These are phyloP conservation scores for Corchorus capsularis DNA, from an alignment of 345 rosid species.

Conservation along the genomic window DNA sequence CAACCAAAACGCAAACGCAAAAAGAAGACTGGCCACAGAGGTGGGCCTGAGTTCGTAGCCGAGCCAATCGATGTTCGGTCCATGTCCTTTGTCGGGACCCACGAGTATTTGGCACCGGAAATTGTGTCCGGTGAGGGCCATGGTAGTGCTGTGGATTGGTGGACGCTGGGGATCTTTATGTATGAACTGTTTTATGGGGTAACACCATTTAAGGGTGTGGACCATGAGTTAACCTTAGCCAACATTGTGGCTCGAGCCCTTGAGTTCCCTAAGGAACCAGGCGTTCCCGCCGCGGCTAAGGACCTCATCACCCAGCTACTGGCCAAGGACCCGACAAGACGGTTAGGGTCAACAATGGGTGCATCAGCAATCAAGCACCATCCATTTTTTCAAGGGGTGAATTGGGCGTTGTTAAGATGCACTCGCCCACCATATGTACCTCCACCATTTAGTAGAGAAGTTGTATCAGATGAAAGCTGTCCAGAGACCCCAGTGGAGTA, in stretches of 20 bases:
- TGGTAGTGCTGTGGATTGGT: slow-evolving; percentile 90
- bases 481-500: slow-evolving; percentile 75
- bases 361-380: slow-evolving; percentile 86
- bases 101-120: slow-evolving; percentile 91
- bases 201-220: slow-evolving; percentile 81
- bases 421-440: slow-evolving; percentile 79
- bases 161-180: slow-evolving; percentile 89
- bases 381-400: slow-evolving; percentile 81
- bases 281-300: slow-evolving; percentile 57
- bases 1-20: slow-evolving; percentile 65
- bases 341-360: slow-evolving; percentile 79
- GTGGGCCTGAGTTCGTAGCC: slow-evolving; percentile 76
- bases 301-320: slow-evolving; percentile 73
- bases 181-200: slow-evolving; percentile 76
- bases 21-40: slow-evolving; percentile 55
- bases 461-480: slow-evolving; percentile 67
- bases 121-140: slow-evolving; percentile 94
- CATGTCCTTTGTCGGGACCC: slow-evolving; percentile 95
- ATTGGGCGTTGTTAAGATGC: slow-evolving; percentile 92
- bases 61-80: slow-evolving; percentile 88
- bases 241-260: slow-evolving; percentile 95
- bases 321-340: slow-evolving; percentile 71
- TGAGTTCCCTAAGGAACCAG: slow-evolving; percentile 79
- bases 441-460: slow-evolving; percentile 58
- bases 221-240: slow-evolving; percentile 87